These are phyloP conservation scores for Saccharomyces eubayanus DNA, from an alignment of 805 yeast genomes.

Conservation along the genomic window DNA sequence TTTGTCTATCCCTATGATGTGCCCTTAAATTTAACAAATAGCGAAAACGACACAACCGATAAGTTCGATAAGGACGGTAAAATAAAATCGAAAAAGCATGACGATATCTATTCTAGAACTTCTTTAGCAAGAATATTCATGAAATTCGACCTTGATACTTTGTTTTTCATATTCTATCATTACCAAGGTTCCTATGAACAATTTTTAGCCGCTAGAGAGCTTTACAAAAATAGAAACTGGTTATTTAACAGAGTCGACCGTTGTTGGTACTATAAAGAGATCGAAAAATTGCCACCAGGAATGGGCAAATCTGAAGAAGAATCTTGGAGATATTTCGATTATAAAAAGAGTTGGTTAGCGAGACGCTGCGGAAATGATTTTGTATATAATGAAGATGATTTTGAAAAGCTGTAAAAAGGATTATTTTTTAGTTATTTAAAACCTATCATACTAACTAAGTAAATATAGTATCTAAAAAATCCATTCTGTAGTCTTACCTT, in stretches of 20 bases:
- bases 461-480: not conserved
- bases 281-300: conserved; percentile 73
- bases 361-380: conserved; percentile 37
- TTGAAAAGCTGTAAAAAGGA: conserved; percentile 30
- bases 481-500: not conserved
- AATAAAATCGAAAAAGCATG: conserved; percentile 5
- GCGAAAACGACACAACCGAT: conserved; percentile 1
- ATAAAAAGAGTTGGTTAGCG: conserved; percentile 59
- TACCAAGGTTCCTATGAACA: conserved; percentile 63
- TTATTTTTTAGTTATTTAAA: not conserved
- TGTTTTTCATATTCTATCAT: conserved; percentile 88
- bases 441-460: not conserved
- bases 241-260: conserved; percentile 37
- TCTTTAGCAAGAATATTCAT: conserved; percentile 52
- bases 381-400: conserved; percentile 39
- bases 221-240: conserved; percentile 72
- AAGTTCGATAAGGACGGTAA: conserved; percentile 4
- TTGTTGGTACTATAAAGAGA: conserved; percentile 48
- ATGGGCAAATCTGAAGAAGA: conserved; percentile 45
- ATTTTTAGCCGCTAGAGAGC: conserved; percentile 71
- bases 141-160: conserved; percentile 76
- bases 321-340: conserved; percentile 78
- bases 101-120: conserved; percentile 28
- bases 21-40: not conserved
- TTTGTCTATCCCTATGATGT: conserved; percentile 23